phyloP scores from a whole-genome alignment of 306 rosid species.

The Myrica gale region DNA sequence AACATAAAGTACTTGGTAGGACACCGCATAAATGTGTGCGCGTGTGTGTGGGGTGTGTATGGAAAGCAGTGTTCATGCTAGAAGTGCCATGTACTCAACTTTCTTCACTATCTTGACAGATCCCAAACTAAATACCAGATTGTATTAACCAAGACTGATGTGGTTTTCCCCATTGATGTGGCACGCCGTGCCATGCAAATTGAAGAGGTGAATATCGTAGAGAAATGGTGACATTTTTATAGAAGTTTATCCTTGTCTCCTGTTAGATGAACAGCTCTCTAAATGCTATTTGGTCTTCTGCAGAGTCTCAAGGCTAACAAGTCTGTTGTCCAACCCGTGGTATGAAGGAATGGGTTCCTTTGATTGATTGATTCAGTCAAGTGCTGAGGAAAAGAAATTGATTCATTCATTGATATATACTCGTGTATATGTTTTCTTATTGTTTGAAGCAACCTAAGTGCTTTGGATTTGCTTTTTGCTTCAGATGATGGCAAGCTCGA shows the following conservation, averaged over 20 bases:
- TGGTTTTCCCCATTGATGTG: conserved; percentile 81
- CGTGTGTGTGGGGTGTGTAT: background rate
- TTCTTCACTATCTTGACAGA: conserved; percentile 45
- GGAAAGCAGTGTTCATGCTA: conserved; percentile 7
- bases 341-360: conserved; percentile 35
- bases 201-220: conserved; percentile 63
- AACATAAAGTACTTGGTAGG: no score
- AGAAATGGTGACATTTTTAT: background rate
- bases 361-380: conserved; percentile 20
- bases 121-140: conserved; percentile 86
- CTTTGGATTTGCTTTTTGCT: conserved; percentile 18
- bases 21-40: no score
- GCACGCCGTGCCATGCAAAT: conserved; percentile 91
- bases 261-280: conserved; percentile 34
- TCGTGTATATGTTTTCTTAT: background rate
- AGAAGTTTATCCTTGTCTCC: conserved; percentile 14
- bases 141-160: conserved; percentile 78
- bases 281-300: conserved; percentile 12
- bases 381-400: no score
- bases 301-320: conserved; percentile 72
- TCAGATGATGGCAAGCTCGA: conserved; percentile 94
- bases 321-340: conserved; percentile 81
- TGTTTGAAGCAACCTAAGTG: conserved; percentile 11
- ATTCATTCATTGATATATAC: background rate
- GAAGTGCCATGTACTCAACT: conserved; percentile 6